Conservation (phyloP, 2,329 filamentous ascomycete genomes). For the Penicillium italicum region DNA sequence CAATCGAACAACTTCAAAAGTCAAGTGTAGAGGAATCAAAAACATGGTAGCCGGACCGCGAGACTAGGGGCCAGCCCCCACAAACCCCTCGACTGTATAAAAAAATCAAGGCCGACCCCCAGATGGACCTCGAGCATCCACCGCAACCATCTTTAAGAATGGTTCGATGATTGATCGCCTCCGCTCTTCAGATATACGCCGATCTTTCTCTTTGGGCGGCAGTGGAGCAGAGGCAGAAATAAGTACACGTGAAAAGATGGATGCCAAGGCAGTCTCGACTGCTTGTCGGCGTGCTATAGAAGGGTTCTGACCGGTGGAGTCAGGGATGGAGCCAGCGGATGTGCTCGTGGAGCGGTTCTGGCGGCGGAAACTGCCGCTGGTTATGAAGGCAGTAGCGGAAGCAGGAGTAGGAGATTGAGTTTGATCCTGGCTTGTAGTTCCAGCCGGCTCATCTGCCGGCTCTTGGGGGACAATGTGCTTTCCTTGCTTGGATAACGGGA, state of each 20-base stretch:
- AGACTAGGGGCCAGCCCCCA: background rate
- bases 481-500: background rate
- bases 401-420: constrained; percentile 16
- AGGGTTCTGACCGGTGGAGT: constrained; percentile 29
- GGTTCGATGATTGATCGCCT: constrained; percentile 66
- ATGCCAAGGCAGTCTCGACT: constrained; percentile 61
- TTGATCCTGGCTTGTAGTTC: constrained; percentile 3
- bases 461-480: constrained; percentile 5
- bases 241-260: constrained; percentile 61
- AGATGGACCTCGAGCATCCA: constrained; percentile 35
- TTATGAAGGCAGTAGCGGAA: constrained; percentile 29
- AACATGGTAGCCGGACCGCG: background rate
- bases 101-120: constrained; percentile 23
- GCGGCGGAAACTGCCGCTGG: constrained; percentile 31
- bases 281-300: constrained; percentile 54
- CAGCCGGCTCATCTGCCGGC: background rate
- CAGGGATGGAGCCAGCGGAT: constrained; percentile 23
- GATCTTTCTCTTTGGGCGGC: constrained; percentile 55
- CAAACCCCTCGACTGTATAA: background rate
- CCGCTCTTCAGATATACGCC: constrained; percentile 58
- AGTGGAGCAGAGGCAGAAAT: constrained; percentile 50
- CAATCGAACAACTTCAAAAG: background rate
- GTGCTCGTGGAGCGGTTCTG: constrained; percentile 24
- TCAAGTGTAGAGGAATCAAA: background rate
- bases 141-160: constrained; percentile 54